A percentile compares a stretch with the other conserved stretches of the same genome.
phyloP scores from a whole-genome alignment of 768 basidiomycete species.

The Russula sp. region DNA sequence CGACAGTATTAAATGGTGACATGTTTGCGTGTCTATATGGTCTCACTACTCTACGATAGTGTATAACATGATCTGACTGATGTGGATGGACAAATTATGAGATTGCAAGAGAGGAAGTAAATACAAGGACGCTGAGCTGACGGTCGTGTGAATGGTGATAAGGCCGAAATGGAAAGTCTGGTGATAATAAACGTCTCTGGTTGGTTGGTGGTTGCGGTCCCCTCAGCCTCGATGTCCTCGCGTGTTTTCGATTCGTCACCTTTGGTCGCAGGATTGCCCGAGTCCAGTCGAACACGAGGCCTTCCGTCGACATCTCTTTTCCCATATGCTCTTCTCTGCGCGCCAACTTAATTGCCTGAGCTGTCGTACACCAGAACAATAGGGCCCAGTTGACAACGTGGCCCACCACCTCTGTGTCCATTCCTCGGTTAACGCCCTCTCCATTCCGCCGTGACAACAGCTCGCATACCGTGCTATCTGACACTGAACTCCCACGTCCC shows the following conservation, averaged over 20 bases:
- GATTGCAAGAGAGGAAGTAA: not conserved
- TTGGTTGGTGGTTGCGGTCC: slow-evolving; percentile 28
- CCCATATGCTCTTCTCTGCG: slow-evolving; percentile 29
- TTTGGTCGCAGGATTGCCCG: slow-evolving; percentile 20
- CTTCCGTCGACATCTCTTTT: slow-evolving; percentile 26
- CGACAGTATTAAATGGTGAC: not conserved
- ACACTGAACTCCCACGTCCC: slow-evolving; percentile 27
- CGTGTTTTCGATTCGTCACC: slow-evolving; percentile 32
- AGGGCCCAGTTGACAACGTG: slow-evolving; percentile 23
- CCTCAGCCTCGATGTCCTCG: slow-evolving; percentile 35
- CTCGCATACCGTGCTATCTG: slow-evolving; percentile 13
- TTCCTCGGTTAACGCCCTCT: slow-evolving; percentile 25
- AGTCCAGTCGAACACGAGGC: slow-evolving; percentile 25
- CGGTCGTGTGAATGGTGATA: slow-evolving; percentile 17
- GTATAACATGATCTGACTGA: not conserved
- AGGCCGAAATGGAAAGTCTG: slow-evolving; percentile 21
- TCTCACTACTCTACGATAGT: not conserved
- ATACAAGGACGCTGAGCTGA: not conserved
- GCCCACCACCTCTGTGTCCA: slow-evolving; percentile 23
- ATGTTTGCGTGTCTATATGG: too few species aligned
- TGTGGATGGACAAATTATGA: slow-evolving; percentile 17
- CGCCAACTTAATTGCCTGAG: slow-evolving; percentile 25
- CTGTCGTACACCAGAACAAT: slow-evolving; percentile 30
- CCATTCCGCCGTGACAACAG: slow-evolving; percentile 24
- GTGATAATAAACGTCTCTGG: slow-evolving; percentile 8